phyloP scores from a whole-genome alignment of 768 basidiomycete species.

The Mycena pura region DNA sequence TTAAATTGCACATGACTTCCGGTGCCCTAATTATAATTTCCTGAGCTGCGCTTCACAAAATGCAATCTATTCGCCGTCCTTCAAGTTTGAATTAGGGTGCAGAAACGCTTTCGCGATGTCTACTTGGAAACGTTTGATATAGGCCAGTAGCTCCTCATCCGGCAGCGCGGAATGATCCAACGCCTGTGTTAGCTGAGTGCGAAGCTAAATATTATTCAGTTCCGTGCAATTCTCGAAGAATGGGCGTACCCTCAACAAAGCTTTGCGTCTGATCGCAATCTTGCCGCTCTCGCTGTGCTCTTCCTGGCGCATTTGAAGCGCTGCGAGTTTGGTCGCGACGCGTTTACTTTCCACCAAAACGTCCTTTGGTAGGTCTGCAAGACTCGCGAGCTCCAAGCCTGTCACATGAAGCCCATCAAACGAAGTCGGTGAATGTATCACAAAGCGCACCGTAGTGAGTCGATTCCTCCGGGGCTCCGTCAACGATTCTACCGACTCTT shows the following conservation, averaged over 20 bases:
- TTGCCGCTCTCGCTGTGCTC: slow-evolving; percentile 68
- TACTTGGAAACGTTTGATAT: slow-evolving; percentile 72
- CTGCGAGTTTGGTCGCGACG: slow-evolving; percentile 65
- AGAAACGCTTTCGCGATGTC: slow-evolving; percentile 67
- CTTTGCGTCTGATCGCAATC: slow-evolving; percentile 67
- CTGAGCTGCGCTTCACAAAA: no score
- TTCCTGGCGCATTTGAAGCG: slow-evolving; percentile 61
- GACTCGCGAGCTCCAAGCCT: slow-evolving; percentile 89
- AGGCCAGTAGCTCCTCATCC: slow-evolving; percentile 68
- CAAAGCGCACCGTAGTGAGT: slow-evolving; percentile 72
- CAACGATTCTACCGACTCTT: slow-evolving; percentile 62
- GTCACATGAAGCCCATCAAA: background rate
- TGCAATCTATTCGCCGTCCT: no score
- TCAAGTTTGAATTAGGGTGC: background rate
- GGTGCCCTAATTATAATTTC: no score
- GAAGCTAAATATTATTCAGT: no score
- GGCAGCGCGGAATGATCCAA: slow-evolving; percentile 77
- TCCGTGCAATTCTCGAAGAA: no score
- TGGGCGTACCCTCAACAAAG: slow-evolving; percentile 67
- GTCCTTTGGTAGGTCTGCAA: slow-evolving; percentile 83
- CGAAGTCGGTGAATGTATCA: background rate
- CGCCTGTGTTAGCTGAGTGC: slow-evolving; percentile 77
- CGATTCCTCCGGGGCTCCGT: slow-evolving; percentile 66
- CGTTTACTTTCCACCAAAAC: slow-evolving; percentile 68
- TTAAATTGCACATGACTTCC: no score